Percentiles rank a stretch among this genome's conserved stretches.
Evolutionary conservation across 805 yeast species (phyloP).

Genomic region (Wickerhamiella vanderwaltii): DNA sequence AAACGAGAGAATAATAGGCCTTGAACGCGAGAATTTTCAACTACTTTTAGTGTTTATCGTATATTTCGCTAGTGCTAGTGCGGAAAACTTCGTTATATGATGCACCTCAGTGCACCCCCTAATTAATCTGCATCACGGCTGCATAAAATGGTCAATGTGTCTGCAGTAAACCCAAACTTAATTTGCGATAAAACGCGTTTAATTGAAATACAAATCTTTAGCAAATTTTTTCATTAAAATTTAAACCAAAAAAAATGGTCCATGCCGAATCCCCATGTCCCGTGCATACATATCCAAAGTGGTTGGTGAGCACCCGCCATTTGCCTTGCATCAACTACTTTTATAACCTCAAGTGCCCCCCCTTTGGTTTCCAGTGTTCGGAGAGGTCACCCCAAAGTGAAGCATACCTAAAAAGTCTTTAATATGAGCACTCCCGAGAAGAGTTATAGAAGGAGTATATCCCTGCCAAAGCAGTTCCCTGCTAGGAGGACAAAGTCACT

Average conservation of each 20-base stretch:
- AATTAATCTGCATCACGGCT: constrained; percentile 6
- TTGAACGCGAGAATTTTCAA: no score
- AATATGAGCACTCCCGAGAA: background rate
- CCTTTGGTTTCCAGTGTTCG: no score
- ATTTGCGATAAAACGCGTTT: background rate
- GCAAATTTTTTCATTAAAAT: background rate
- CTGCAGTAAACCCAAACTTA: background rate
- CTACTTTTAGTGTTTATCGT: no score
- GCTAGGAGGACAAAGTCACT: background rate
- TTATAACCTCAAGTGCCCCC: background rate
- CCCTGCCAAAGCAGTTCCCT: constrained; percentile 10
- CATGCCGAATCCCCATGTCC: background rate
- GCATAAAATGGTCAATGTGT: background rate
- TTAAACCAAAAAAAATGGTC: no score
- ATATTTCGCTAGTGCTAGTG: no score
- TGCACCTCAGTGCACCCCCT: no score
- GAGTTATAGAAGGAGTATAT: constrained; percentile 9
- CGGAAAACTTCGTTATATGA: no score
- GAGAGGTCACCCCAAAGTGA: no score
- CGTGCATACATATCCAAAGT: constrained; percentile 3
- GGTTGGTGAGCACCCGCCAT: constrained; percentile 9
- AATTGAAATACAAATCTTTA: no score
- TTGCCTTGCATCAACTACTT: background rate
- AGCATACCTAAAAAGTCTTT: no score
- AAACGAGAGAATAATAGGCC: no score